Evolutionary conservation across 371 early-diverging fungal species (phyloP).

Genomic region (Sporodiniella umbellata): DNA sequence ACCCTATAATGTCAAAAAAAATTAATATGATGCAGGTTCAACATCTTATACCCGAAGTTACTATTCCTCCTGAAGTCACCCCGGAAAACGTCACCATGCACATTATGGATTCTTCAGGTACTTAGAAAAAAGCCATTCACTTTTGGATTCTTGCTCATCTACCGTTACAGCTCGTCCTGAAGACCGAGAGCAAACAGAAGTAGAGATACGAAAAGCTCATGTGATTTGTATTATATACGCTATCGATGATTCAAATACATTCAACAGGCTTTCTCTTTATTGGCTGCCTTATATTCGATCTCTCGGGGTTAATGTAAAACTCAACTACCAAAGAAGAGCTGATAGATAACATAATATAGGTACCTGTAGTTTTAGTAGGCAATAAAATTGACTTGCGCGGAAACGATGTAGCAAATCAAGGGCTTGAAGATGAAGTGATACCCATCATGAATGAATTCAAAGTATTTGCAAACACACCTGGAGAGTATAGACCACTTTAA

Average conservation of each 20-base stretch:
- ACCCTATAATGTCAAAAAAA: neutral
- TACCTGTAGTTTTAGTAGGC: slow-evolving; percentile 95
- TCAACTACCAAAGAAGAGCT: neutral
- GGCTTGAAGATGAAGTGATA: slow-evolving; percentile 87
- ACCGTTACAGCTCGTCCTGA: slow-evolving; percentile 76
- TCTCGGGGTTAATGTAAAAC: slow-evolving; percentile 88
- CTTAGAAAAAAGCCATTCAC: neutral
- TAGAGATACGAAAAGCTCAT: slow-evolving; percentile 92
- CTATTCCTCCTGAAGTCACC: slow-evolving; percentile 96
- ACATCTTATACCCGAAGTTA: slow-evolving; percentile 95
- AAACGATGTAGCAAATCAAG: slow-evolving; percentile 73
- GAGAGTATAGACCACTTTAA: no score
- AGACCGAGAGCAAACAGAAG: slow-evolving; percentile 81
- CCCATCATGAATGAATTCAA: slow-evolving; percentile 98
- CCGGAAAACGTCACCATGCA: slow-evolving; percentile 94
- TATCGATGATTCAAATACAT: slow-evolving; percentile 79
- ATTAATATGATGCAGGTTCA: slow-evolving; percentile 68
- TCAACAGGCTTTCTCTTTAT: slow-evolving; percentile 76
- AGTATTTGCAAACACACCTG: no score
- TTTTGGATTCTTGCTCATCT: neutral
- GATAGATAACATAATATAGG: slow-evolving; percentile 37
- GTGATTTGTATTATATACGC: slow-evolving; percentile 96
- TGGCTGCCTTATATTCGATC: slow-evolving; percentile 93
- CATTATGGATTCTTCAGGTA: slow-evolving; percentile 93
- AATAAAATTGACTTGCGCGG: slow-evolving; percentile 94